Evolutionary conservation across 768 basidiomycete genomes (phyloP), one percentile per base, ranked within the genome.

Genomic region (Royoungia palumana): DNA sequence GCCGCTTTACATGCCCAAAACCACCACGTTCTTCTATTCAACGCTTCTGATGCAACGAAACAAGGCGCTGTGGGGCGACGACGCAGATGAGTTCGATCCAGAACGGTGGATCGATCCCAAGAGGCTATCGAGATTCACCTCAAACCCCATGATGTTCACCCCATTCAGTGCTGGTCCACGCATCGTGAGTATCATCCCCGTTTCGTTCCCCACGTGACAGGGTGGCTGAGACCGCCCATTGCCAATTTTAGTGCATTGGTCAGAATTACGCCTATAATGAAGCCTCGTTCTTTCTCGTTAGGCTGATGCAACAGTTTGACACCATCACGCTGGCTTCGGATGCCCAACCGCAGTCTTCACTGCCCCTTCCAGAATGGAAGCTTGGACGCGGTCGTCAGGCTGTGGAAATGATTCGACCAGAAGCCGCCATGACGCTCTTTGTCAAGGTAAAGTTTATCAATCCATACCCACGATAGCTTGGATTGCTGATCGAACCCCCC

Each of bases 241-340:
- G 34, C 58, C 35, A 42, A 20, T 41, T 50, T 49, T 30, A 87
- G 84, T 87, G 85, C 56, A 65, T 87, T 17, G 83, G 83, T 11
- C 82, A 85, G 61, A 82, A 86, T 57, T 87, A 87, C 49, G 87
- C 86, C 6, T 83, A 83, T 58, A 87, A 87, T 61, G 82, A 88
- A 66, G 80, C 81, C 41, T 80, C 83, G n/a, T 88, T 79, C 59
- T 80, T 88, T 65, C 75, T 88, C 36, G 79, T 82, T 10, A 74
- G 82, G 25, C 67, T 89, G 30, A 67, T 89, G 42, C 87, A 89
- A 58, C 75, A 73, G 20, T 87, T 81, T 53, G 78, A 81, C 52
- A 68, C 73, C 4, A 79, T 88, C 53, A 72, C 76, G 14, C 67
- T 89, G 30, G 79, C 81, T 1, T 62, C 75, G 21, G 83, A 89